A percentile compares a stretch with the other conserved stretches of the same genome.
Evolutionary conservation across 1,139 yeast species (phyloP).

Genomic region (Debaryomyces fabryi): DNA sequence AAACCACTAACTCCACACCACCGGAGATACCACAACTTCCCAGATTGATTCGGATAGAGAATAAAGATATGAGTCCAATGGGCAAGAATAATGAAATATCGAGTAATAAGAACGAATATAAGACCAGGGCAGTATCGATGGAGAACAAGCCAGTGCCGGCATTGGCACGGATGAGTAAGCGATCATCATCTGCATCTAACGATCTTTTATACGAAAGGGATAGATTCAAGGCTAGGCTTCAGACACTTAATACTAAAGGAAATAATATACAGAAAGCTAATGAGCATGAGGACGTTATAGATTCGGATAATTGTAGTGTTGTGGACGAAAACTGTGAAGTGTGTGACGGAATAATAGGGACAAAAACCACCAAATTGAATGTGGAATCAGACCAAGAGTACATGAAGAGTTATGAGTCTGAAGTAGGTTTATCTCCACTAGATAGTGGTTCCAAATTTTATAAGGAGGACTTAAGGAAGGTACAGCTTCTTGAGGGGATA

Average conservation of each 20-base stretch:
- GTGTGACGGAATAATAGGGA: slow-evolving; percentile 37
- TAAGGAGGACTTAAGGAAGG: slow-evolving; percentile 5
- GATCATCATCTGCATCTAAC: slow-evolving; percentile 47
- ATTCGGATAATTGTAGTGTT: slow-evolving; percentile 10
- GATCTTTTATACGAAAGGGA: slow-evolving; percentile 48
- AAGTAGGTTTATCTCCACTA: slow-evolving; percentile 25
- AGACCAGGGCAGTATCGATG: background rate
- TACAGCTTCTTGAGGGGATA: background rate
- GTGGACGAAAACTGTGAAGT: slow-evolving; percentile 32
- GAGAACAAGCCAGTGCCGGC: background rate
- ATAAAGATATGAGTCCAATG: background rate
- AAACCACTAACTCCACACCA: background rate
- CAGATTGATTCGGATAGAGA: background rate
- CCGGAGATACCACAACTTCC: slow-evolving; percentile 1
- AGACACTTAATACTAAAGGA: slow-evolving; percentile 30
- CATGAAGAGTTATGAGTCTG: background rate
- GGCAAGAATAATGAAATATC: background rate
- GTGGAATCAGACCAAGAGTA: slow-evolving; percentile 14
- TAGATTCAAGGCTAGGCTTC: slow-evolving; percentile 45
- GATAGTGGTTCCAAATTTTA: slow-evolving; percentile 26
- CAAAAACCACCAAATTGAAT: slow-evolving; percentile 43
- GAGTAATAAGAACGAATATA: background rate
- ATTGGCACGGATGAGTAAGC: slow-evolving; percentile 23
- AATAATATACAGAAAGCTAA: background rate
- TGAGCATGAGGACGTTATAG: slow-evolving; percentile 6